phyloP scores from a whole-genome alignment of 2,329 filamentous ascomycete species.

The Apiospora phragmitis region DNA sequence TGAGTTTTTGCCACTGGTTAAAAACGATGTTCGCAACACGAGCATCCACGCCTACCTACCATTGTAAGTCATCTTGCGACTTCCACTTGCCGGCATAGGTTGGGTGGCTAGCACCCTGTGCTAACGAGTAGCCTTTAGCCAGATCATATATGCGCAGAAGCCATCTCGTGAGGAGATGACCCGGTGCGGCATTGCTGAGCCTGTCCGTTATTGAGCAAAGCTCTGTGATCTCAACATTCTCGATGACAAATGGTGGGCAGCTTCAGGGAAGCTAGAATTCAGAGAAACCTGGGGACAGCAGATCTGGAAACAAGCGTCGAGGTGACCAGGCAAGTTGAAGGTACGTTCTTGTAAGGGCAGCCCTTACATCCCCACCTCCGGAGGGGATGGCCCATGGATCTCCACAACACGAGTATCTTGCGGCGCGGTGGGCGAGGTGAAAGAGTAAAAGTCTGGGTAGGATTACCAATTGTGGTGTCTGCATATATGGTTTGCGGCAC shows the following conservation, averaged over 20 bases:
- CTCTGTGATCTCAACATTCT: not conserved
- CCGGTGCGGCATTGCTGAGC: not conserved
- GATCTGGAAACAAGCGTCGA: too few species aligned
- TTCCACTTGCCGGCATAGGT: not conserved
- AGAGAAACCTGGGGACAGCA: not conserved
- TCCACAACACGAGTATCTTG: not conserved
- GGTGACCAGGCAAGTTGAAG: not conserved
- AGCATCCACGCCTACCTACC: not conserved
- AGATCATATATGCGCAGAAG: not conserved
- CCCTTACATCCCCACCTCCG: not conserved
- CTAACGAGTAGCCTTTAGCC: not conserved
- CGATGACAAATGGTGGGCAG: too few species aligned
- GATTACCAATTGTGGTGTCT: not conserved
- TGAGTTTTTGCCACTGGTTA: not conserved
- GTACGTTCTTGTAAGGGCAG: not conserved
- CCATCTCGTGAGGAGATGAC: not conserved
- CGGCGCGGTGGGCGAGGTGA: not conserved
- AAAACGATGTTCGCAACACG: not conserved
- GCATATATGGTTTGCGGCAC: not conserved
- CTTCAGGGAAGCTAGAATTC: not conserved
- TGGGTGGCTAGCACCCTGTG: not conserved
- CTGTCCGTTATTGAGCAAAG: not conserved
- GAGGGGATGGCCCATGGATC: rapidly evolving
- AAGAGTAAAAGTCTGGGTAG: not conserved
- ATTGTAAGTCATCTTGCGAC: not conserved